A percentile compares a stretch with the other conserved stretches of the same genome.
Evolutionary conservation across 192 early-diverging fungal species (phyloP).

Genomic region (Rhizophagus sp.): DNA sequence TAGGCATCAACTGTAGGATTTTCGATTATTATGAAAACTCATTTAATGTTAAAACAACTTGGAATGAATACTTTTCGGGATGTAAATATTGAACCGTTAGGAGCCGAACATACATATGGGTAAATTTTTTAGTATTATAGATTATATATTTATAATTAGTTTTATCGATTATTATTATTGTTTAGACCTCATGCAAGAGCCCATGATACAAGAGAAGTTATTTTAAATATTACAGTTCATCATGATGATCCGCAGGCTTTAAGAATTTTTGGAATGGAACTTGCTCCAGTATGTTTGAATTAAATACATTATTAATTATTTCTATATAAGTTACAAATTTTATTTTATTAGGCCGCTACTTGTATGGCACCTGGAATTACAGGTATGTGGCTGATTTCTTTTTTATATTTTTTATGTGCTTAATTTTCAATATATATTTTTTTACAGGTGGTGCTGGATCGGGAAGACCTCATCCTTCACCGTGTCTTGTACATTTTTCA

Average conservation of each 20-base stretch:
- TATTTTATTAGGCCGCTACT: conserved; percentile 44
- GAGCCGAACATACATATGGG: conserved; percentile 64
- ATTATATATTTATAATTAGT: neutral
- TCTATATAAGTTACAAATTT: neutral
- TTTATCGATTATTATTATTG: neutral
- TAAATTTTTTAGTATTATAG: conserved; percentile 16
- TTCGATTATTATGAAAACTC: conserved; percentile 52
- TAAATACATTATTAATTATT: neutral
- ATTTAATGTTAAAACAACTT: conserved; percentile 44
- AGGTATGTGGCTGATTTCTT: conserved; percentile 18
- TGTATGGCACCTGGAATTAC: conserved; percentile 61
- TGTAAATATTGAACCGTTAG: conserved; percentile 58
- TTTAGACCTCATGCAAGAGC: conserved; percentile 37
- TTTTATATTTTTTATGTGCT: neutral
- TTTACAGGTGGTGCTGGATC: conserved; percentile 44
- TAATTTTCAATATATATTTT: conserved; percentile 31
- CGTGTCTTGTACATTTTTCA: conserved; percentile 64
- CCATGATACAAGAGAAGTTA: conserved; percentile 45
- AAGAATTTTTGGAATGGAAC: conserved; percentile 48
- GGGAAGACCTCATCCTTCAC: conserved; percentile 57
- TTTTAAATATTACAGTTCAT: conserved; percentile 47
- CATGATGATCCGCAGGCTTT: conserved; percentile 48
- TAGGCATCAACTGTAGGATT: conserved; percentile 56
- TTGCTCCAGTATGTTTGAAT: conserved; percentile 43
- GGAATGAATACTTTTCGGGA: conserved; percentile 53